A percentile compares a stretch with the other conserved stretches of the same genome.
These are phyloP conservation scores for Trypanosoma brucei DNA, from an alignment of 208 protist genomes.

Conservation along the genomic window DNA sequence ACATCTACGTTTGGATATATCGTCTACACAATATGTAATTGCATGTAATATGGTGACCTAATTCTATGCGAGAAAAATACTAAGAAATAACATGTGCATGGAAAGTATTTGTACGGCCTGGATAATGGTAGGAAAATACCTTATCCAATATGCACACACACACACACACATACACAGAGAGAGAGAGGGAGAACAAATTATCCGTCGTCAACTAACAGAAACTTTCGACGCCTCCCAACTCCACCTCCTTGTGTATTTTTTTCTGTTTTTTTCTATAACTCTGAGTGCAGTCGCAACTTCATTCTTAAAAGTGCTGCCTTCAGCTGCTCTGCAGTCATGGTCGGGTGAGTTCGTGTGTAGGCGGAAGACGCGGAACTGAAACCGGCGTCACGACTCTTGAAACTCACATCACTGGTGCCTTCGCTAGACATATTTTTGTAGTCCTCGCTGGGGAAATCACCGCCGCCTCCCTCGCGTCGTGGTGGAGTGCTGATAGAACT, in stretches of 20 bases:
- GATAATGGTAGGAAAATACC: no score
- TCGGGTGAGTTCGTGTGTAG: constrained; percentile 28
- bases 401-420: constrained; percentile 1
- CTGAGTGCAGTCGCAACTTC: constrained; percentile 45
- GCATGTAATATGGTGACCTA: no score
- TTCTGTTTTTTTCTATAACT: constrained; percentile 15
- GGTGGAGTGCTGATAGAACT: constrained; percentile 6
- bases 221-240: neutral
- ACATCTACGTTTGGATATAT: no score
- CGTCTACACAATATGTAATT: no score
- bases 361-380: constrained; percentile 13
- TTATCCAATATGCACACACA: no score
- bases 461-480: neutral
- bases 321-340: constrained; percentile 71
- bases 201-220: neutral
- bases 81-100: no score
- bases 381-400: constrained; percentile 15
- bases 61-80: no score
- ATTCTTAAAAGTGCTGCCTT: constrained; percentile 52
- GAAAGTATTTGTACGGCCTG: no score
- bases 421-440: neutral
- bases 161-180: no score
- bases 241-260: neutral
- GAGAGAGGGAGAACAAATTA: neutral
- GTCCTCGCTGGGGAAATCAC: neutral